phyloP scores from a whole-genome alignment of 495 filamentous ascomycete species.

The Rhizodiscina lignyota region DNA sequence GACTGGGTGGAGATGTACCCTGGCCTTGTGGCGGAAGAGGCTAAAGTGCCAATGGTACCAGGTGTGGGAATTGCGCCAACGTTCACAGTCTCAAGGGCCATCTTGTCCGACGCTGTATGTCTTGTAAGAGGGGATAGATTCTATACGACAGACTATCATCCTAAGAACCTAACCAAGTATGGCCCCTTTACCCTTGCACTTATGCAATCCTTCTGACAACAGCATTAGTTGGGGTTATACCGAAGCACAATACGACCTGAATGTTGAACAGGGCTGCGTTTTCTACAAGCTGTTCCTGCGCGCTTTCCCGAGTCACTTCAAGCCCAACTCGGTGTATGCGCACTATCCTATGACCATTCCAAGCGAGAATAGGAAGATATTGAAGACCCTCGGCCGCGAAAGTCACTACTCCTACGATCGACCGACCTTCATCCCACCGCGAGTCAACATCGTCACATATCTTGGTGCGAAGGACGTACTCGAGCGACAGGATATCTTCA shows the following conservation, averaged over 20 bases:
- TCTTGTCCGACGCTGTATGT: constrained; percentile 36
- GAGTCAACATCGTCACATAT: constrained; percentile 42
- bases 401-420: constrained; percentile 55
- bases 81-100: constrained; percentile 39
- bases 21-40: constrained; percentile 17
- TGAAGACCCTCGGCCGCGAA: constrained; percentile 51
- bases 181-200: neutral
- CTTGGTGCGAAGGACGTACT: constrained; percentile 46
- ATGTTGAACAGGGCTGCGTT: constrained; percentile 65
- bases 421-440: constrained; percentile 34
- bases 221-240: constrained; percentile 44
- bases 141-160: constrained; percentile 26
- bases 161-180: constrained; percentile 14
- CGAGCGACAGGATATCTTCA: constrained; percentile 45
- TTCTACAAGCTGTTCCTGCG: constrained; percentile 71
- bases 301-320: constrained; percentile 69
- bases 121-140: constrained; percentile 36
- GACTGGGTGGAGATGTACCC: constrained; percentile 50
- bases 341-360: constrained; percentile 76
- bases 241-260: constrained; percentile 54
- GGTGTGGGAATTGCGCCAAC: constrained; percentile 25
- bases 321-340: constrained; percentile 67
- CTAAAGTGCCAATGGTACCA: constrained; percentile 6
- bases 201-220: constrained; percentile 2
- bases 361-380: constrained; percentile 54